A percentile compares a stretch with the other conserved stretches of the same genome.
These are phyloP conservation scores for Aethionema arabicum DNA, from an alignment of 345 rosid species.

Conservation along the genomic window DNA sequence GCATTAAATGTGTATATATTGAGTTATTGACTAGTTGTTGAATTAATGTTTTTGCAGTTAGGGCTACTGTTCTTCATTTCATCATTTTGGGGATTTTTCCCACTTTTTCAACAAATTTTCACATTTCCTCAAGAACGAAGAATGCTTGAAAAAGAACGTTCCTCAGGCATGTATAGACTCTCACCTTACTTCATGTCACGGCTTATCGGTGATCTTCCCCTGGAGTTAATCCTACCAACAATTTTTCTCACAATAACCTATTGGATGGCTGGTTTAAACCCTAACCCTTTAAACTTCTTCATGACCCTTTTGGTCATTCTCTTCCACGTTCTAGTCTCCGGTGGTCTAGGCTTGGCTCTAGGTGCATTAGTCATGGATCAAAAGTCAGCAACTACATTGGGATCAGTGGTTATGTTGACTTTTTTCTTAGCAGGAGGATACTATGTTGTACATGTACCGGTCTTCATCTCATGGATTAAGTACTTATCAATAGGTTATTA, in stretches of 20 bases:
- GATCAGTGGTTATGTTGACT: conserved; percentile 88
- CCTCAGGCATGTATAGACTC: conserved; percentile 79
- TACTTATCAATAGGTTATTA: conserved; percentile 82
- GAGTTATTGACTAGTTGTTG: conserved; percentile 4
- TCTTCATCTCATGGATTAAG: conserved; percentile 79
- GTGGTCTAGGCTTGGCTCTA: conserved; percentile 82
- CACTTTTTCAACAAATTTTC: conserved; percentile 72
- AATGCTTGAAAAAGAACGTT: conserved; percentile 84
- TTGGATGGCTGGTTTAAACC: conserved; percentile 71
- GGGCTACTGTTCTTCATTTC: conserved; percentile 69
- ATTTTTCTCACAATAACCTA: conserved; percentile 56
- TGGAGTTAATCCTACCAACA: conserved; percentile 69
- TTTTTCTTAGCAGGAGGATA: conserved; percentile 82
- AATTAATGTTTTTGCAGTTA: conserved; percentile 43
- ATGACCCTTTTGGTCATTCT: conserved; percentile 49
- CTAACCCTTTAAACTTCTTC: conserved; percentile 40
- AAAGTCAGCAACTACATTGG: conserved; percentile 80
- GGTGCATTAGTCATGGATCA: conserved; percentile 90
- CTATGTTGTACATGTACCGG: conserved; percentile 78
- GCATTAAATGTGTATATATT: background rate
- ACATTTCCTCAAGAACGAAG: conserved; percentile 75
- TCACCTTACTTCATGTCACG: conserved; percentile 82
- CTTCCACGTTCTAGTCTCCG: conserved; percentile 80
- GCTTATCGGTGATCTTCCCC: conserved; percentile 59
- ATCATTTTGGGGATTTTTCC: conserved; percentile 68